Conservation (phyloP, 1,284 basidiomycete genomes). For the Hymenochaete sp. region DNA sequence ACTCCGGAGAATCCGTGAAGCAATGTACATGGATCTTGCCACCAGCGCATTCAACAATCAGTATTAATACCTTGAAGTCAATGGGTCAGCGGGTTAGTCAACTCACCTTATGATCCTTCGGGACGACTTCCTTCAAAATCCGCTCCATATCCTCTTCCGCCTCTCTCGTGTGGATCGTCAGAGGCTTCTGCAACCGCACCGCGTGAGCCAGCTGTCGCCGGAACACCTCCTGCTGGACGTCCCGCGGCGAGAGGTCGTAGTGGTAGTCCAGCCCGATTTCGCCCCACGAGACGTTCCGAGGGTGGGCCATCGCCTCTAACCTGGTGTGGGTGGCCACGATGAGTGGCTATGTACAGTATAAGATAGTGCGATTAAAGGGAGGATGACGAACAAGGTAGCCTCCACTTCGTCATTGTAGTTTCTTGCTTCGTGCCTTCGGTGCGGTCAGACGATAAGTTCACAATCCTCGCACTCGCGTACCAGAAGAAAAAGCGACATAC, state of each 20-base stretch:
- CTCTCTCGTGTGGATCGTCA: slow-evolving; percentile 75
- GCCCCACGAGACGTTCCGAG: slow-evolving; percentile 75
- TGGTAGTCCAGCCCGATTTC: slow-evolving; percentile 83
- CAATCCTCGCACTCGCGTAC: not conserved
- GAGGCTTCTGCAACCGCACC: slow-evolving; percentile 55
- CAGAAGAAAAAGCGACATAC: slow-evolving; percentile 32
- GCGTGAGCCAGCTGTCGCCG: slow-evolving; percentile 58
- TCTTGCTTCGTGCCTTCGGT: slow-evolving; percentile 58
- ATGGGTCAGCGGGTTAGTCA: not conserved
- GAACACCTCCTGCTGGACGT: slow-evolving; percentile 58
- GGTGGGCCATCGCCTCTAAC: slow-evolving; percentile 65
- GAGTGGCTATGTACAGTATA: not conserved
- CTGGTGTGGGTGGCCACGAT: slow-evolving; percentile 29
- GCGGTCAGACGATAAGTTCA: not conserved
- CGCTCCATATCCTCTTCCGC: slow-evolving; percentile 72
- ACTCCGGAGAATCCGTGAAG: slow-evolving; percentile 70
- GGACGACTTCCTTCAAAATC: slow-evolving; percentile 65
- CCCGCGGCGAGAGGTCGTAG: slow-evolving; percentile 66
- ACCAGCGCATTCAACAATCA: not conserved
- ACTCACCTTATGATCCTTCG: slow-evolving; percentile 52
- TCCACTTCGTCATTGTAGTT: slow-evolving; percentile 62
- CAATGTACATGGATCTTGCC: slow-evolving; percentile 71
- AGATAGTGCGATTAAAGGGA: not conserved
- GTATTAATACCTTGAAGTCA: not conserved
- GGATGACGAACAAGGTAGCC: slow-evolving; percentile 46